Base-by-base conservation (phyloP, 371 early-diverging fungal genomes). In the Mortierella sp. region DNA sequence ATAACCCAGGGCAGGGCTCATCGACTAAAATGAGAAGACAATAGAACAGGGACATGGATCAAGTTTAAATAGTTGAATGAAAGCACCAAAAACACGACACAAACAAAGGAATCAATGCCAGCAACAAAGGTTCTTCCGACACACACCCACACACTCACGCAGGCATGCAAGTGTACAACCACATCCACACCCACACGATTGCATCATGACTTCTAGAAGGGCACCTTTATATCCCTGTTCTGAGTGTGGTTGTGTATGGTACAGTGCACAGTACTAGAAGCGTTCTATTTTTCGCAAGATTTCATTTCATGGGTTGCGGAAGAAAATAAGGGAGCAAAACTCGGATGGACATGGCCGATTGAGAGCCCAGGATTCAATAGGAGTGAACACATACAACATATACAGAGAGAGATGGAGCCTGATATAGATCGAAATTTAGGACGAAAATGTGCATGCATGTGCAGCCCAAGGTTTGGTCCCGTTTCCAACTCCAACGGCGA, bases 241-340 rank as follows among this genome's bases (percentile, higher is more conserved):
- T 26, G 47, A 31, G 55, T 14, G 19, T 55, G 31, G 55, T 55
- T 29, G 31, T 26, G 9, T 64, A 64, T 39, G 10, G 34, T 34
- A 58, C 58, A 58, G 58, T n/a, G n/a, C 4, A n/a, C 47, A 29
- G 29, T 4, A 29, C 55, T 7, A 34, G 55, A 55, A 55, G 55
- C 55, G 55, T 55, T 55, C 55, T 55, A 55, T 55, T 55, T 55
- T 55, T 55, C 31, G 55, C 55, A 55, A 55, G 55, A 55, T 55
- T 55, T 55, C 55, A 55, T 55, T 55, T 55, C 55, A 55, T 55
- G 55, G 65, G 73, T 73, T 26, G 73, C 73, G 73, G 58, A 73
- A 55, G 66, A 73, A 66, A 66, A 71, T 64, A 71, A 65, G 66
- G 73, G 73, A 64, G 40, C 64, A 37, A 72, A 34, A 52, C 26